These are phyloP conservation scores for Talaromyces sp. DNA, from an alignment of 2,329 filamentous ascomycete species.

Conservation along the genomic window DNA sequence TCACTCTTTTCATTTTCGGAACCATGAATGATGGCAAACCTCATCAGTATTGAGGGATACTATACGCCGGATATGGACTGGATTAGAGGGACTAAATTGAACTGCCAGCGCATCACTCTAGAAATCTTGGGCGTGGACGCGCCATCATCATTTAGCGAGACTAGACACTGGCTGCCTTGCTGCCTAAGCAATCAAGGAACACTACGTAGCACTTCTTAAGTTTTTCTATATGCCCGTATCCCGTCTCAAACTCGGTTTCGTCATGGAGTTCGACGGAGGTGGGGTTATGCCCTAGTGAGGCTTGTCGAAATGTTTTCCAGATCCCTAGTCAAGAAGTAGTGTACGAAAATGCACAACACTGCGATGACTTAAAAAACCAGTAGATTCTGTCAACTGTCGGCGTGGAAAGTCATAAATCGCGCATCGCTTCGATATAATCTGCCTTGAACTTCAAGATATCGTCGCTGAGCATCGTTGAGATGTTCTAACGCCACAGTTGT, in stretches of 20 bases:
- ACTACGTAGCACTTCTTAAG: too few species aligned
- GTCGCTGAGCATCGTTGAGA: background rate
- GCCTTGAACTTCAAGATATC: background rate
- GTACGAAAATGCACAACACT: background rate
- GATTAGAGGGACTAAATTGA: background rate
- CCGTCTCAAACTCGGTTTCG: background rate
- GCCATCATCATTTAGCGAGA: background rate
- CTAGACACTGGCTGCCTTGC: background rate
- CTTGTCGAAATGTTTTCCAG: background rate
- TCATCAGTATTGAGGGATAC: background rate
- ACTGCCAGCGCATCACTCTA: conserved; percentile 15
- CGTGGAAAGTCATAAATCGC: background rate
- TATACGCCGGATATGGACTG: background rate
- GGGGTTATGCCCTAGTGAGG: conserved; percentile 5
- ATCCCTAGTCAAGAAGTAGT: background rate
- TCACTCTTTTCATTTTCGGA: too few species aligned
- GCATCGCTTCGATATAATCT: background rate
- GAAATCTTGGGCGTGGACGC: background rate
- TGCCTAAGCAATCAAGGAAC: conserved; percentile 7
- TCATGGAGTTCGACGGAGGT: background rate
- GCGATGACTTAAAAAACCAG: background rate
- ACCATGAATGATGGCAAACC: background rate
- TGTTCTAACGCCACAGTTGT: conserved; percentile 12
- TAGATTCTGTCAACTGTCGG: background rate
- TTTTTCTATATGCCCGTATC: background rate